These are phyloP conservation scores for Peronospora farinosa DNA, from an alignment of 352 stramenopile genomes.

Conservation along the genomic window DNA sequence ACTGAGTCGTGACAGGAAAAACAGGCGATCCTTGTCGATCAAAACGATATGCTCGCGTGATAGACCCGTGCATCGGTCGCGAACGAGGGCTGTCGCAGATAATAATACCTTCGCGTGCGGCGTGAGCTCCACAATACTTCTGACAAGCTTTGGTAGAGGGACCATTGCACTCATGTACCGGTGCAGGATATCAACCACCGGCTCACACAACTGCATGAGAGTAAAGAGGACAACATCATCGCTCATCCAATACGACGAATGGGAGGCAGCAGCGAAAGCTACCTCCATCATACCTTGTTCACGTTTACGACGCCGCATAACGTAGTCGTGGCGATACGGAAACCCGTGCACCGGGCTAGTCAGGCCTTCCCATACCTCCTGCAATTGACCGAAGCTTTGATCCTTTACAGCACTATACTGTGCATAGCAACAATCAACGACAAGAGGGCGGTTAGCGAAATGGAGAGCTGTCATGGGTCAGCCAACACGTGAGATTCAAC, in stretches of 20 bases:
- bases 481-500: neutral
- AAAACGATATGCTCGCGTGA: constrained; percentile 69
- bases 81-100: constrained; percentile 67
- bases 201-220: constrained; percentile 81
- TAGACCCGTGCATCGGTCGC: constrained; percentile 69
- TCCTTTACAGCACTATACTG: constrained; percentile 59
- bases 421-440: neutral
- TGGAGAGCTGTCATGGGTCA: neutral
- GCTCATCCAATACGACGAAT: constrained; percentile 88
- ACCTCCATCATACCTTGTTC: constrained; percentile 86
- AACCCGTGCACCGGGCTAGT: constrained; percentile 71
- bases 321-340: constrained; percentile 73
- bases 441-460: neutral
- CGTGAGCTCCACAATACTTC: constrained; percentile 74
- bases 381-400: constrained; percentile 66
- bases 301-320: constrained; percentile 62
- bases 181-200: constrained; percentile 73
- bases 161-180: constrained; percentile 73
- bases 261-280: constrained; percentile 69
- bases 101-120: constrained; percentile 59
- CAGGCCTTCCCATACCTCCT: constrained; percentile 66
- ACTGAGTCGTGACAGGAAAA: constrained; percentile 50
- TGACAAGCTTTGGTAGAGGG: constrained; percentile 65
- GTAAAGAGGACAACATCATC: constrained; percentile 84
- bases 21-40: constrained; percentile 66